phyloP scores from a whole-genome alignment of 345 rosid species.

The Syzygium aqueum region DNA sequence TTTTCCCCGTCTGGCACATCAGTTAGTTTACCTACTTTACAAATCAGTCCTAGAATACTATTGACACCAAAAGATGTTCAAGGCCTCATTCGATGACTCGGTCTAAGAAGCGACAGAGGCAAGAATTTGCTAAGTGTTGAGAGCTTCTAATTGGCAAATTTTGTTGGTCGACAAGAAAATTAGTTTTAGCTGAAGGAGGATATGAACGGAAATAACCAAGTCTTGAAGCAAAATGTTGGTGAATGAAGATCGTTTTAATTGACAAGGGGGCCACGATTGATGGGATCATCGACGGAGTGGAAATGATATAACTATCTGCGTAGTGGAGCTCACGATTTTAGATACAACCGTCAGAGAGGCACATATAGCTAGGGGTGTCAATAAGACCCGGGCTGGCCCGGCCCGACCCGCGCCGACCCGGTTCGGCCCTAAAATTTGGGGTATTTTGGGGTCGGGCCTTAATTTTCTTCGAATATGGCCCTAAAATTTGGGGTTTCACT shows the following conservation, averaged over 20 bases:
- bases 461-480: too few species aligned
- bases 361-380: too few species aligned
- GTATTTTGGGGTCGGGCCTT: too few species aligned
- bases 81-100: not conserved
- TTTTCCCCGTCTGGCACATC: too few species aligned
- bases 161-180: not conserved
- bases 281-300: not conserved
- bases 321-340: not conserved
- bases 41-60: not conserved
- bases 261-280: not conserved
- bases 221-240: not conserved
- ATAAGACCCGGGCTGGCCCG: too few species aligned
- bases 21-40: not conserved
- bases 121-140: not conserved
- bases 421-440: too few species aligned
- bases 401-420: too few species aligned
- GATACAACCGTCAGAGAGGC: not conserved
- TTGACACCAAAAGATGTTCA: not conserved
- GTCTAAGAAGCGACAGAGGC: not conserved
- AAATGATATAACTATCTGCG: not conserved
- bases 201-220: not conserved
- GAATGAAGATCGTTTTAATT: not conserved
- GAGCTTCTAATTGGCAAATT: not conserved
- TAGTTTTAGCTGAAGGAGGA: not conserved
- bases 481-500: too few species aligned